Conservation (phyloP, 164 flowering plant genomes). For the Cinnamomum chago region DNA sequence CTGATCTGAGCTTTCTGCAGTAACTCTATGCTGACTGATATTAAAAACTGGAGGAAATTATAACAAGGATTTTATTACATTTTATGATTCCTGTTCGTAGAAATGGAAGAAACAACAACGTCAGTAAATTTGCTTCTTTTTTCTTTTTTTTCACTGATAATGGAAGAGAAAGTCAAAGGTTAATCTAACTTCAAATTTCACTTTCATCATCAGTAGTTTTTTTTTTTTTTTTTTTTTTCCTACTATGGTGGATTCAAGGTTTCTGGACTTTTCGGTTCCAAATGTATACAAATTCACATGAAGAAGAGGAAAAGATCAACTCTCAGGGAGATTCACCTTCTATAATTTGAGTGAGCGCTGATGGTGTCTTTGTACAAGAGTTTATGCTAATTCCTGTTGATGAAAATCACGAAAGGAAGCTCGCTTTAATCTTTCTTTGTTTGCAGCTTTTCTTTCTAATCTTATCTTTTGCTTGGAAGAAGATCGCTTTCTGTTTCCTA, state of each 20-base stretch:
- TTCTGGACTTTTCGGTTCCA: no score
- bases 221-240: no score
- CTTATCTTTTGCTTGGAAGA: neutral
- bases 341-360: neutral
- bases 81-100: neutral
- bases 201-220: neutral
- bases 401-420: neutral
- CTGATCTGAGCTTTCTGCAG: slow-evolving; percentile 3
- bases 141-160: neutral
- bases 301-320: no score
- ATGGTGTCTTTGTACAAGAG: neutral
- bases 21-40: neutral
- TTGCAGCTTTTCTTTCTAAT: neutral
- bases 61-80: neutral
- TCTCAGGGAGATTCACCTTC: neutral
- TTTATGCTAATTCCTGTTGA: neutral
- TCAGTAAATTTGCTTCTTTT: no score
- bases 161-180: neutral
- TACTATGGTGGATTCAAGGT: neutral
- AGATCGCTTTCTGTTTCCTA: neutral
- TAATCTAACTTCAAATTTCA: no score
- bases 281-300: no score
- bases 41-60: neutral
- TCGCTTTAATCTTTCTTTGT: no score
- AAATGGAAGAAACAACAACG: neutral